These are phyloP conservation scores for Aspergillus carlsbadensis DNA, from an alignment of 495 filamentous ascomycete genomes.

Conservation along the genomic window DNA sequence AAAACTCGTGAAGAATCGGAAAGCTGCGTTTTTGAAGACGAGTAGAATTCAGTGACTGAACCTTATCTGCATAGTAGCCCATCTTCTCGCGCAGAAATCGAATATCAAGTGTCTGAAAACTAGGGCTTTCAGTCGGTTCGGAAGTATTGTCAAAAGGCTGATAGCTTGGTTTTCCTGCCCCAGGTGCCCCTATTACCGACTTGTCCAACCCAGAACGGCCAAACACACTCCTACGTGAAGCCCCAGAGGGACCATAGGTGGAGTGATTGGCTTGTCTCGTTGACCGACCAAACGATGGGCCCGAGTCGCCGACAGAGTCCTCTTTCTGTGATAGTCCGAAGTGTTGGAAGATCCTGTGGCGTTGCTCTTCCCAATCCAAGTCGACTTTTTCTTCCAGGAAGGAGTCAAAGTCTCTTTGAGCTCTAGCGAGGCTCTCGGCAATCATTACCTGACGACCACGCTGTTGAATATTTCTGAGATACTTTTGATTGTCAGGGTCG, in stretches of 20 bases:
- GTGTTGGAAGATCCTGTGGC: slow-evolving; percentile 89
- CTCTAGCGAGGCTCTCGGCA: slow-evolving; percentile 79
- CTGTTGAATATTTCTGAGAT: slow-evolving; percentile 78
- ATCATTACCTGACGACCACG: slow-evolving; percentile 92
- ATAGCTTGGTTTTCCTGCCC: slow-evolving; percentile 50
- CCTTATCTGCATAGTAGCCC: slow-evolving; percentile 69
- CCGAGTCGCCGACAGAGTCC: slow-evolving; percentile 39
- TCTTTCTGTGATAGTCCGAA: slow-evolving; percentile 80
- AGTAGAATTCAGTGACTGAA: slow-evolving; percentile 71
- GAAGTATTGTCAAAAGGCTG: slow-evolving; percentile 68
- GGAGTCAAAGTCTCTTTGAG: slow-evolving; percentile 83
- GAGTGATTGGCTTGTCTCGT: slow-evolving; percentile 41
- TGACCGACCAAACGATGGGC: slow-evolving; percentile 61
- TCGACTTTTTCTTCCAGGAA: slow-evolving; percentile 93
- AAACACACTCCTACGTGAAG: slow-evolving; percentile 61
- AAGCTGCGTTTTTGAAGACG: slow-evolving; percentile 63
- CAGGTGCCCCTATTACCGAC: slow-evolving; percentile 80
- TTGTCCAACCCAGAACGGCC: slow-evolving; percentile 70
- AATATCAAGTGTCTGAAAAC: slow-evolving; percentile 57
- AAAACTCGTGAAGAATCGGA: slow-evolving; percentile 71
- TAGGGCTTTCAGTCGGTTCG: slow-evolving; percentile 46
- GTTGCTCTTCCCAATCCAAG: slow-evolving; percentile 92
- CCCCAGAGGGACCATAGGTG: slow-evolving; percentile 31
- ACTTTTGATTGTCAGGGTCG: slow-evolving; percentile 80
- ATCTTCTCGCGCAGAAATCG: slow-evolving; percentile 78